phyloP scores from a whole-genome alignment of 768 basidiomycete genomes.

The Xerocomus brunneocitrinus region DNA sequence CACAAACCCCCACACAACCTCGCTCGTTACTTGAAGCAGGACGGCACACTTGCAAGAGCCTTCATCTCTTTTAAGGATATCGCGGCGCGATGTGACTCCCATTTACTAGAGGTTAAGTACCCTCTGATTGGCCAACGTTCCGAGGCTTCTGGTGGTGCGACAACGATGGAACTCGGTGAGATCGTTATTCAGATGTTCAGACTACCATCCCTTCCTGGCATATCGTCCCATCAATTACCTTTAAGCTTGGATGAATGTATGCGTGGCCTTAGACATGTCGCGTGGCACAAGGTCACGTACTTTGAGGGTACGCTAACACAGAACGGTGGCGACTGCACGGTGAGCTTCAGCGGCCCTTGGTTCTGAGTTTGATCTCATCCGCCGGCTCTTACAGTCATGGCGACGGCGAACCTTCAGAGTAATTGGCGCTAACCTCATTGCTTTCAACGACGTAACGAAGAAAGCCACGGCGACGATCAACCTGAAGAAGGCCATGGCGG shows the following conservation, averaged over 20 bases:
- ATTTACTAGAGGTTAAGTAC: constrained; percentile 76
- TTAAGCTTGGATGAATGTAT: constrained; percentile 92
- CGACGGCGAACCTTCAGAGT: constrained; percentile 79
- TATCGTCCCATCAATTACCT: constrained; percentile 72
- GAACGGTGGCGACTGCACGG: constrained; percentile 87
- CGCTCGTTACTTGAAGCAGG: constrained; percentile 75
- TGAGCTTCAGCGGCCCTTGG: constrained; percentile 37
- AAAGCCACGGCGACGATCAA: constrained; percentile 88
- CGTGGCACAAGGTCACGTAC: constrained; percentile 93
- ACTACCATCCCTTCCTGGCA: constrained; percentile 82
- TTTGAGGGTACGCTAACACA: constrained; percentile 92
- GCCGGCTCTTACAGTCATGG: constrained; percentile 52
- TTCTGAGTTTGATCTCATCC: not conserved
- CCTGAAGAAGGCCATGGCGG: constrained; percentile 71
- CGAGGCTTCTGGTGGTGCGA: constrained; percentile 48
- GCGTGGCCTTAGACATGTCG: constrained; percentile 80
- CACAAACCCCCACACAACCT: constrained; percentile 66
- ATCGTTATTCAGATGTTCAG: constrained; percentile 88
- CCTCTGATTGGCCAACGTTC: constrained; percentile 75
- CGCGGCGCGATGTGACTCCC: constrained; percentile 75
- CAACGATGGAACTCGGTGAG: constrained; percentile 77
- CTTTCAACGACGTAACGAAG: constrained; percentile 92
- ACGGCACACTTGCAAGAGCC: constrained; percentile 84
- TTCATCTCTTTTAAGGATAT: constrained; percentile 89
- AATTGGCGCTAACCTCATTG: constrained; percentile 80